Base-by-base conservation (phyloP, 805 yeast genomes). In the Sungouiella thailandica region DNA sequence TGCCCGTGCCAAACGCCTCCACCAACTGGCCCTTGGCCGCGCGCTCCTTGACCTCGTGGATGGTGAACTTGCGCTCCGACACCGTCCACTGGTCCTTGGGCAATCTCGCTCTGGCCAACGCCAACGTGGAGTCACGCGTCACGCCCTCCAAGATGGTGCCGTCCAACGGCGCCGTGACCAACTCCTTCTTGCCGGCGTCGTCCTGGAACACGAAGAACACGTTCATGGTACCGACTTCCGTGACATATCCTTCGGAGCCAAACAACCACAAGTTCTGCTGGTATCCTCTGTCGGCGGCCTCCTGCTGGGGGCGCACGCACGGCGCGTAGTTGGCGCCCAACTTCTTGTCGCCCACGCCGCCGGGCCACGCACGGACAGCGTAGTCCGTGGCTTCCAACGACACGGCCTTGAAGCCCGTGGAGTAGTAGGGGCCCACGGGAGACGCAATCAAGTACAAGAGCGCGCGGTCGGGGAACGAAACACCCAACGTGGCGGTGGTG, bases 351-450 rank as follows among this genome's bases (percentile, higher is more conserved):
- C 98, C 98, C 50, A 80, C 88, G 62, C 97, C 98, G 54, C 96
- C 96, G 57, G 97, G 97, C 97, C 97, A 90, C 19, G 98, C 97
- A 70, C 98, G 84, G 22, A 89, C 89, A 32, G 96, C 96, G 50
- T 85, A 80, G 57, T 87, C 95, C 23, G 96, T 89, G 47, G 97
- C 97, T 67, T 90, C 96, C 45, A 93, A 74, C 41, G 77, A 72
- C 35, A 93, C 96, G 26, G 97, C 96, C 66, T 89, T 88, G 78
- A 90, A 90, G 13, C 97, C 97, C 13, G 96, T 83, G 53, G 49
- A 39, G 34, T 45, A 87, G 74, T 90, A 93, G 17, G 97, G 97
- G 32, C 97, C 97, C 19, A 90, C 97, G 18, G 97, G 97, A 12
- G 96, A 86, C 28, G 90, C 83, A 59, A 90, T 89, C 29, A 89